Evolutionary conservation across 306 rosid genomes (phyloP).

Genomic region (Acacia melanoxylon): DNA sequence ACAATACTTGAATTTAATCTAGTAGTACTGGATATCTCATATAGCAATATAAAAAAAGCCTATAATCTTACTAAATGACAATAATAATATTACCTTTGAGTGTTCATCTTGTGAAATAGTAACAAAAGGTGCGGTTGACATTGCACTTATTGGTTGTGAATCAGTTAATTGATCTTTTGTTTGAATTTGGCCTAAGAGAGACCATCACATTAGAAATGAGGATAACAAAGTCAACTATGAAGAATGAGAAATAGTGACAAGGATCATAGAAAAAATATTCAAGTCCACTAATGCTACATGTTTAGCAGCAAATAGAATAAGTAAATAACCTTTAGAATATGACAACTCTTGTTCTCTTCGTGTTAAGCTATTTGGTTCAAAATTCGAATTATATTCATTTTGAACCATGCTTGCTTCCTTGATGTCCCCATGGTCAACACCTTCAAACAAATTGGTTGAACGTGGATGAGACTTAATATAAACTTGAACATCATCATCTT

Average conservation of each 20-base stretch:
- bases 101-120: too few relatives aligned
- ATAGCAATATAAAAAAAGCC: too few relatives aligned
- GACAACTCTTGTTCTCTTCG: neutral
- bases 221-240: neutral
- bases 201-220: neutral
- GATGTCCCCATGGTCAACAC: neutral
- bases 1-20: too few relatives aligned
- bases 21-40: neutral
- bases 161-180: neutral
- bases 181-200: neutral
- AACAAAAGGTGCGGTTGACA: neutral
- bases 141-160: neutral
- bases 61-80: too few relatives aligned
- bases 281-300: neutral
- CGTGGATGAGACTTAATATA: neutral
- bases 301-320: too few relatives aligned
- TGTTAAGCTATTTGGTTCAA: too few relatives aligned
- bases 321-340: neutral
- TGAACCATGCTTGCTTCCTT: neutral
- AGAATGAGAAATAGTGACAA: neutral
- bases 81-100: too few relatives aligned
- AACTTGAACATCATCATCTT: neutral
- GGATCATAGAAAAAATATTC: neutral
- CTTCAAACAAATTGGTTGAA: neutral
- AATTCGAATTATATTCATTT: too few relatives aligned